A percentile compares a stretch with the other conserved stretches of the same genome.
Evolutionary conservation across 176 grass and related monocot species (phyloP).

Genomic region (Oryza nivara): DNA sequence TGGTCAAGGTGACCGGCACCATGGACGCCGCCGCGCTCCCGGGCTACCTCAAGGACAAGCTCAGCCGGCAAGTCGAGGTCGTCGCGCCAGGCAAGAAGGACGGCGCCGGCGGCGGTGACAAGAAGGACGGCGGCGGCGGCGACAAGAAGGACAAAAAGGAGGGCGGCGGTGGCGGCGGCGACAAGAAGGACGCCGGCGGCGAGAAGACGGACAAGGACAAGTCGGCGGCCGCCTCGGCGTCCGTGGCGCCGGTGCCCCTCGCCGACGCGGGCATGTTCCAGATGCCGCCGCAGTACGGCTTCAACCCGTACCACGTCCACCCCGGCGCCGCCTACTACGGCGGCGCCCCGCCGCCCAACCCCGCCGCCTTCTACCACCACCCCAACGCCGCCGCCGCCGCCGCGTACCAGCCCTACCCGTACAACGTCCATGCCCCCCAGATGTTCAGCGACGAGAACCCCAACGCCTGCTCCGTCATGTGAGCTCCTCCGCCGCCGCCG

Average conservation of each 20-base stretch:
- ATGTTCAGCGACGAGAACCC: constrained; percentile 99
- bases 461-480: constrained; percentile 92
- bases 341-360: not conserved
- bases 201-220: constrained; percentile 53
- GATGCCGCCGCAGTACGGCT: constrained; percentile 49
- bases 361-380: constrained; percentile 51
- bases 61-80: constrained; percentile 68
- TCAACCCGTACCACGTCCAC: constrained; percentile 2
- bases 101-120: constrained; percentile 22
- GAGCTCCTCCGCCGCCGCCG: not conserved
- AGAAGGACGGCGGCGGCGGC: constrained; percentile 28
- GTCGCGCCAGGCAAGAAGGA: constrained; percentile 57
- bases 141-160: constrained; percentile 59
- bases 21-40: constrained; percentile 76
- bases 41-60: constrained; percentile 63
- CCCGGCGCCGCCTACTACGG: constrained; percentile 36
- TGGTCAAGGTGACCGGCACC: constrained; percentile 82
- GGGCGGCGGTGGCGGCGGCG: constrained; percentile 11
- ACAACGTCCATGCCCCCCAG: constrained; percentile 68
- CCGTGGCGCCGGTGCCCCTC: constrained; percentile 26
- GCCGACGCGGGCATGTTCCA: constrained; percentile 55
- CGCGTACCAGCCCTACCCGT: constrained; percentile 31
- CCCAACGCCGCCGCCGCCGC: constrained; percentile 48
- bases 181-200: constrained; percentile 32
- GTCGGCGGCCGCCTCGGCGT: constrained; percentile 33